Evolutionary conservation across 192 early-diverging fungal genomes (phyloP).

Genomic region (Coemansia sp.): DNA sequence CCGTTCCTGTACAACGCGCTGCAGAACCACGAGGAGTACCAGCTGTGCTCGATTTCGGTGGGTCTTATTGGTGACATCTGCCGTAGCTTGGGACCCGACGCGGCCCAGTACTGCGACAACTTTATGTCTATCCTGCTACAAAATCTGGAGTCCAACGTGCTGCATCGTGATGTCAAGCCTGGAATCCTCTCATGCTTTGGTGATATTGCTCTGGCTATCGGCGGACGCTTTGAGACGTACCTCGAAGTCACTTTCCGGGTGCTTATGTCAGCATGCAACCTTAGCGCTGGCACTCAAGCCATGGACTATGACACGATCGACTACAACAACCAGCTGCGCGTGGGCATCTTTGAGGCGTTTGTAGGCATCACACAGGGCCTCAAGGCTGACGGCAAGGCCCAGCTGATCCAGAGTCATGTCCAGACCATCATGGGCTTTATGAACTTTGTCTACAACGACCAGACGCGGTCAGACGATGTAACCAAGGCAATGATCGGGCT

Average conservation of each 20-base stretch:
- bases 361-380: constrained; percentile 95
- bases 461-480: constrained; percentile 63
- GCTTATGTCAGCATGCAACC: constrained; percentile 76
- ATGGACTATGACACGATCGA: constrained; percentile 79
- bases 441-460: constrained; percentile 61
- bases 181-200: constrained; percentile 94
- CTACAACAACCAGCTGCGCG: constrained; percentile 79
- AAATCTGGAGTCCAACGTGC: constrained; percentile 71
- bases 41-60: constrained; percentile 89
- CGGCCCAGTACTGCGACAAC: constrained; percentile 72
- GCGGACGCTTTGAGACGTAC: constrained; percentile 77
- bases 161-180: constrained; percentile 88
- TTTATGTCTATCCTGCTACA: constrained; percentile 84
- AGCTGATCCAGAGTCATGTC: constrained; percentile 61
- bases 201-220: constrained; percentile 95
- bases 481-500: constrained; percentile 81
- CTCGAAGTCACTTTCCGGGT: constrained; percentile 81
- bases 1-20: constrained; percentile 79
- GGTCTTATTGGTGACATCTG: constrained; percentile 98
- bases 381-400: constrained; percentile 68
- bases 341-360: constrained; percentile 91
- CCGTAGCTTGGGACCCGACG: constrained; percentile 71
- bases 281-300: constrained; percentile 56
- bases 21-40: constrained; percentile 87
- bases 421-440: constrained; percentile 80